A percentile compares a stretch with the other conserved stretches of the same genome.
phyloP scores from a whole-genome alignment of 164 flowering plant species.

The Nymphaea thermarum region DNA sequence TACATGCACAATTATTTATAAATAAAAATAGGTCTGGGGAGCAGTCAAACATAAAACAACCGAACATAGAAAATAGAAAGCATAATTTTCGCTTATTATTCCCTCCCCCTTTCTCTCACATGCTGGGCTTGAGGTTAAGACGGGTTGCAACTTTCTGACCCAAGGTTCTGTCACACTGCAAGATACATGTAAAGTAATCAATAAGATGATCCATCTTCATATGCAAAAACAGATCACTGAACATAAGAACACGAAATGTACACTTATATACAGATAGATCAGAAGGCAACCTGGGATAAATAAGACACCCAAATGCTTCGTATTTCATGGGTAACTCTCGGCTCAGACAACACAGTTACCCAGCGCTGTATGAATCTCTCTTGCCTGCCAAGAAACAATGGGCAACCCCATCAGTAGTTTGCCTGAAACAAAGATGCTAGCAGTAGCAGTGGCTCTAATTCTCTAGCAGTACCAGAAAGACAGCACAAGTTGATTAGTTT shows the following conservation, averaged over 20 bases:
- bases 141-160: constrained; percentile 81
- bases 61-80: too few species aligned
- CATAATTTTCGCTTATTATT: too few species aligned
- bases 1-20: too few species aligned
- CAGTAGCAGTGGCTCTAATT: neutral
- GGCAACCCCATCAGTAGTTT: neutral
- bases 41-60: too few species aligned
- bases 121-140: constrained; percentile 66
- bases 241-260: neutral
- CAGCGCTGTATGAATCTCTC: constrained; percentile 58
- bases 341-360: constrained; percentile 65
- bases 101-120: constrained; percentile 16
- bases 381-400: constrained; percentile 40
- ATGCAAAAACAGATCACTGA: neutral
- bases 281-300: constrained; percentile 61
- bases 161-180: constrained; percentile 71
- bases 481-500: neutral
- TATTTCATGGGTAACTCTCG: constrained; percentile 79
- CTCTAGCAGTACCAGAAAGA: neutral
- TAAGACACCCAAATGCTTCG: constrained; percentile 78
- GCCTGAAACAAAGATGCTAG: neutral
- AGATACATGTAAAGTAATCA: neutral
- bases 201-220: neutral
- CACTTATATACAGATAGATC: neutral
- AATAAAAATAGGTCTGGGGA: too few species aligned